These are phyloP conservation scores for Neonectria coccinea DNA, from an alignment of 2,329 filamentous ascomycete genomes.

Conservation along the genomic window DNA sequence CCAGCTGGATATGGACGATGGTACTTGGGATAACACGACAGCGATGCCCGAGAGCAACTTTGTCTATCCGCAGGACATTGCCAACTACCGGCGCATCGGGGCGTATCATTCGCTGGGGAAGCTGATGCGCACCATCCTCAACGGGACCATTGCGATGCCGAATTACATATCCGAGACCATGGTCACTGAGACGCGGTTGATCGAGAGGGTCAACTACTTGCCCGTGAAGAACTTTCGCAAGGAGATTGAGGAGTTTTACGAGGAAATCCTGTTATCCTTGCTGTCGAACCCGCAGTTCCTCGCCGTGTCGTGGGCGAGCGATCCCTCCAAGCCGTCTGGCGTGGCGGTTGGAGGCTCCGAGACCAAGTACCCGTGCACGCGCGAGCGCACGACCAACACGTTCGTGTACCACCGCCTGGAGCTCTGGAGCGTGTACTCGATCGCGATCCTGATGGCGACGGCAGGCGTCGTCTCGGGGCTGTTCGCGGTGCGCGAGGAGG, in stretches of 20 bases:
- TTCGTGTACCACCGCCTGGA: constrained; percentile 39
- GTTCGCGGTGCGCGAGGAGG: constrained; percentile 40
- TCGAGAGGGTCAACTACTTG: constrained; percentile 40
- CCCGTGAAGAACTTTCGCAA: constrained; percentile 33
- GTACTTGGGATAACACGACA: constrained; percentile 35
- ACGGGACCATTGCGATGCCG: constrained; percentile 43
- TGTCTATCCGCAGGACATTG: constrained; percentile 32
- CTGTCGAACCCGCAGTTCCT: constrained; percentile 44
- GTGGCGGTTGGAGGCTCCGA: constrained; percentile 15
- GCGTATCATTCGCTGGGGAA: constrained; percentile 41
- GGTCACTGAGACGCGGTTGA: constrained; percentile 37
- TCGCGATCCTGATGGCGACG: constrained; percentile 40
- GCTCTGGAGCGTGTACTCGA: constrained; percentile 40
- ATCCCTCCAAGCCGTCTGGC: constrained; percentile 34
- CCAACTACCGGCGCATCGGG: constrained; percentile 36
- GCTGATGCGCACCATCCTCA: constrained; percentile 35
- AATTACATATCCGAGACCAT: constrained; percentile 34
- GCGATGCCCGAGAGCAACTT: constrained; percentile 39
- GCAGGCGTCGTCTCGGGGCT: constrained; percentile 38
- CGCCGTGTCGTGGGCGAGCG: constrained; percentile 40
- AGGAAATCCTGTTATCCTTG: constrained; percentile 43
- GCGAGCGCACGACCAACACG: constrained; percentile 36
- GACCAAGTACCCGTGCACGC: constrained; percentile 33
- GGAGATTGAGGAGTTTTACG: constrained; percentile 41
- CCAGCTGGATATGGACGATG: constrained; percentile 30